These are phyloP conservation scores for Ajuga reptans DNA, from an alignment of 305 asterid species.

Conservation along the genomic window DNA sequence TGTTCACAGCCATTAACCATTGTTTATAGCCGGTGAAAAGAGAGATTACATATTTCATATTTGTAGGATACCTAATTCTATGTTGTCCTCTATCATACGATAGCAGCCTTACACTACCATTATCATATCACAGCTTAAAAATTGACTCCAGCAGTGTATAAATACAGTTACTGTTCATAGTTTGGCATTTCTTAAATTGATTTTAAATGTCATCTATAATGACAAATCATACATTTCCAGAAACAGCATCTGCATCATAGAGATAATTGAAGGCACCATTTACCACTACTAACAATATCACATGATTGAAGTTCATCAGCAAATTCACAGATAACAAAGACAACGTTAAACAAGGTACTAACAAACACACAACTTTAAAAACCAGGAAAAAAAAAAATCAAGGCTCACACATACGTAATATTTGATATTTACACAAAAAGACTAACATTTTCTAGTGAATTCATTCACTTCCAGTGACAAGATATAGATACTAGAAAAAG, in stretches of 20 bases:
- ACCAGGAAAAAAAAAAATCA: not conserved
- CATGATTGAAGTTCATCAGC: not conserved
- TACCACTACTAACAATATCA: constrained; percentile 1
- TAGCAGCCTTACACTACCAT: not conserved
- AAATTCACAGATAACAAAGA: not conserved
- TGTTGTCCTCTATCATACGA: not conserved
- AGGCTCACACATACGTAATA: not conserved
- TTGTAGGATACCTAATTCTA: not conserved
- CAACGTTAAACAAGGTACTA: not conserved
- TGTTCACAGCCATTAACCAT: not conserved
- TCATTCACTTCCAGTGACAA: not conserved
- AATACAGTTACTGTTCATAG: not conserved
- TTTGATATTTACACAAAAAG: too few species aligned
- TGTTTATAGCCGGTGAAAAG: not conserved
- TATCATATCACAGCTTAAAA: not conserved
- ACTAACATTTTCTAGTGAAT: not conserved
- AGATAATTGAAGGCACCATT: not conserved
- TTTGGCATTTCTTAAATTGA: not conserved
- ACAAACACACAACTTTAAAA: not conserved
- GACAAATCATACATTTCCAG: not conserved
- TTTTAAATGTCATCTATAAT: not conserved
- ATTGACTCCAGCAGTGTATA: not conserved
- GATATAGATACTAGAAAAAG: not conserved
- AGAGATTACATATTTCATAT: not conserved
- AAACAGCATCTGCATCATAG: not conserved